phyloP scores from a whole-genome alignment of 257 asterid genomes.

The Oldenlandia corymbosa region DNA sequence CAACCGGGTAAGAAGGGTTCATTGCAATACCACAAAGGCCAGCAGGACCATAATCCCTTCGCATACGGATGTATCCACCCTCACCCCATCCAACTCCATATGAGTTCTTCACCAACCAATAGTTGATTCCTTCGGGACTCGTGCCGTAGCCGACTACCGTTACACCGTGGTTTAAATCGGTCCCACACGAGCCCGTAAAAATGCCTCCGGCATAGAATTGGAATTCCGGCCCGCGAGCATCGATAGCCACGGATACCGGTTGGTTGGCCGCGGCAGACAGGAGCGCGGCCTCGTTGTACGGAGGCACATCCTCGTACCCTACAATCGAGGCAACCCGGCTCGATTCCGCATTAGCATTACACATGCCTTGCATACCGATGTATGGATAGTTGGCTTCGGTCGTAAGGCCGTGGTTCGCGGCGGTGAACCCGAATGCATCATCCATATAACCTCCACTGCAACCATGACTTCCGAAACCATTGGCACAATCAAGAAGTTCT shows the following conservation, averaged over 20 bases:
- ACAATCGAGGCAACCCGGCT: neutral
- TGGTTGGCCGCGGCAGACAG: neutral
- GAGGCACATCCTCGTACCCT: neutral
- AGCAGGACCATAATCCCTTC: neutral
- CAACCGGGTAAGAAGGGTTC: no score
- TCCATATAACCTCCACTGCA: neutral
- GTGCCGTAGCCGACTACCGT: neutral
- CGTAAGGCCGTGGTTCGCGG: neutral
- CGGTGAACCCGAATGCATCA: neutral
- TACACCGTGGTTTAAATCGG: neutral
- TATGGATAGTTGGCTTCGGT: neutral
- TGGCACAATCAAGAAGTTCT: neutral
- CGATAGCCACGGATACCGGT: neutral
- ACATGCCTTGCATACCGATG: no score
- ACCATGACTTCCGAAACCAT: neutral
- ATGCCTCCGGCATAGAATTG: neutral
- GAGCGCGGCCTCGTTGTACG: neutral
- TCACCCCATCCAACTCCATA: neutral
- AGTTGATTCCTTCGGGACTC: neutral
- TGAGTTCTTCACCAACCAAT: constrained; percentile 8
- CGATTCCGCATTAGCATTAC: no score
- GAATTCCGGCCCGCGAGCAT: neutral
- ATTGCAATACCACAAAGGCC: constrained; percentile 14
- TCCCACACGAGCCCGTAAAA: neutral
- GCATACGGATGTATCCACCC: constrained; percentile 13